Conservation (phyloP, 2,329 filamentous ascomycete species). For the Cladosporium sp. region DNA sequence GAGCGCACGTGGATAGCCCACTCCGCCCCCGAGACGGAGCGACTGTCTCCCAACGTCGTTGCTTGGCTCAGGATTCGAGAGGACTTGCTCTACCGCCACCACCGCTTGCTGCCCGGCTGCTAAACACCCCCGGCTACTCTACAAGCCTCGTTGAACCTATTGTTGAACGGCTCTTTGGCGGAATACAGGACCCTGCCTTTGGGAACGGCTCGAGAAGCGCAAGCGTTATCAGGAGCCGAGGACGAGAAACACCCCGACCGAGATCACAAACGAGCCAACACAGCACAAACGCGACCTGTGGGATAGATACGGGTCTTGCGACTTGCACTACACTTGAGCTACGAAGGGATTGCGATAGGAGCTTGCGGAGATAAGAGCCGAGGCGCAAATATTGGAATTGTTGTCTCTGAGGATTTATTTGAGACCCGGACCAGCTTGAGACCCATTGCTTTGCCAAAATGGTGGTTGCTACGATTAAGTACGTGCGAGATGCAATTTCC, state of each 20-base stretch:
- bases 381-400: conserved; percentile 13
- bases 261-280: background rate
- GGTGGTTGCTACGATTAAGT: conserved; percentile 39
- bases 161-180: no score
- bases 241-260: background rate
- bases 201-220: background rate
- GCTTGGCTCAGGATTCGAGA: conserved; percentile 1
- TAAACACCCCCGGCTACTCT: background rate
- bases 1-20: conserved; percentile 6
- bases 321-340: background rate
- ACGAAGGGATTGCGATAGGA: background rate
- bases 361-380: conserved; percentile 4
- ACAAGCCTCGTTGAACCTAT: background rate
- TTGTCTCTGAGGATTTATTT: background rate
- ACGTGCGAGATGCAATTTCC: conserved; percentile 18
- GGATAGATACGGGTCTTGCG: background rate
- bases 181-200: no score
- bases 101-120: background rate
- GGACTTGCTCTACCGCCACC: background rate
- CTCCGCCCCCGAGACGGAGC: conserved; percentile 1
- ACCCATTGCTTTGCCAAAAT: conserved; percentile 24
- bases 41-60: conserved; percentile 5
- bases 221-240: background rate
- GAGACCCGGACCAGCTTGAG: conserved; percentile 9
- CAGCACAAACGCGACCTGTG: background rate